Conservation (phyloP, 176 grass and related monocot genomes). For the Oryza australiensis region DNA sequence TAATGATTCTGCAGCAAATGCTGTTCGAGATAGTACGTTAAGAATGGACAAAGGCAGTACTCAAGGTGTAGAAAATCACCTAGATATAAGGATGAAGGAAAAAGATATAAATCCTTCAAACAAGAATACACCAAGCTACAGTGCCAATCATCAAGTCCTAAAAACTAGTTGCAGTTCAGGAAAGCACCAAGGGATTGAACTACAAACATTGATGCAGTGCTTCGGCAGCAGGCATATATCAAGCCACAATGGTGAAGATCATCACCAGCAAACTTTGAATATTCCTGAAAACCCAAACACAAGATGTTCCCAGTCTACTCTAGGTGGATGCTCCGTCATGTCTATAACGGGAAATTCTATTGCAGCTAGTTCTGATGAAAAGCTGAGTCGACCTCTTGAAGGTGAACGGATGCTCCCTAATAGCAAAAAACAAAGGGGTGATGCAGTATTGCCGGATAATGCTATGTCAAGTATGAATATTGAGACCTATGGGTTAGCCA, state of each 20-base stretch:
- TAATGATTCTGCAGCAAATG: slow-evolving; percentile 13
- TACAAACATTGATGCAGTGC: background rate
- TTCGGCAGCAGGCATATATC: background rate
- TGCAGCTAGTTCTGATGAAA: background rate
- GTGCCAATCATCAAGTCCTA: background rate
- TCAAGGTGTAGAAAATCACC: slow-evolving; percentile 21
- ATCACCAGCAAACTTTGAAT: slow-evolving; percentile 14
- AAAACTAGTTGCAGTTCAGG: background rate
- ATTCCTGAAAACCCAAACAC: background rate
- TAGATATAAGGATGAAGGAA: background rate
- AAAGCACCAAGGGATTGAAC: background rate
- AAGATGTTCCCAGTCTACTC: slow-evolving; percentile 9
- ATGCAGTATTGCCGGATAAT: background rate
- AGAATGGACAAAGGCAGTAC: background rate
- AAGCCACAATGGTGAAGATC: background rate
- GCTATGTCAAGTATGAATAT: background rate
- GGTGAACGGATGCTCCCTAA: background rate
- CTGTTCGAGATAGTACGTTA: background rate
- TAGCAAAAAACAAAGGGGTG: slow-evolving; percentile 29
- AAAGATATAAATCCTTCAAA: slow-evolving; percentile 22
- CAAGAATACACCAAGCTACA: background rate
- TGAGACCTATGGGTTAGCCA: background rate
- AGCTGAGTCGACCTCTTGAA: background rate
- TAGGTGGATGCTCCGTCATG: slow-evolving; percentile 21
- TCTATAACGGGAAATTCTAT: background rate